Evolutionary conservation across 257 asterid genomes (phyloP).

Genomic region (Gynochthodes officinalis): DNA sequence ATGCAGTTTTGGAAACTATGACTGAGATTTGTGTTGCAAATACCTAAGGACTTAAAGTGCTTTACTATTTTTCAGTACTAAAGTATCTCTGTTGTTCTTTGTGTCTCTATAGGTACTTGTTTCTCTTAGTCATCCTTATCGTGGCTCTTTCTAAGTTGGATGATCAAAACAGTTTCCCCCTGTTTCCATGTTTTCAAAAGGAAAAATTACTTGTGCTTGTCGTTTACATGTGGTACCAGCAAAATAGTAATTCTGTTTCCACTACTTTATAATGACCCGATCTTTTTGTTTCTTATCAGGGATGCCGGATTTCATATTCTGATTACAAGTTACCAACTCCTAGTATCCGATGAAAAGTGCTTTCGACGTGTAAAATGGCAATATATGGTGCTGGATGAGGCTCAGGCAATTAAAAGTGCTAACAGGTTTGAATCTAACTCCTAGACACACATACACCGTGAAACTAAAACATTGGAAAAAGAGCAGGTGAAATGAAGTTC

Average conservation of each 20-base stretch:
- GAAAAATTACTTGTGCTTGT: background rate
- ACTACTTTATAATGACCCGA: conserved; percentile 10
- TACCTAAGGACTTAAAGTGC: background rate
- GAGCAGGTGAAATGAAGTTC: background rate
- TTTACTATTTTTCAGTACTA: background rate
- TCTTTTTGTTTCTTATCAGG: conserved; percentile 43
- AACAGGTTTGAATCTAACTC: conserved; percentile 51
- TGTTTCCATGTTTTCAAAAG: background rate
- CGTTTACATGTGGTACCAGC: background rate
- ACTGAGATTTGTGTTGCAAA: background rate
- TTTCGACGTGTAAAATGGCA: conserved; percentile 98
- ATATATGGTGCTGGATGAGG: conserved; percentile 99
- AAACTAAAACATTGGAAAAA: background rate
- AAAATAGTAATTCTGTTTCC: background rate
- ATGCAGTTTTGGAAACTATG: background rate
- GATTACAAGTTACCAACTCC: conserved; percentile 92
- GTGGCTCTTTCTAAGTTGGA: background rate
- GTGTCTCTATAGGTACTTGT: background rate
- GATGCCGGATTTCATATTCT: conserved; percentile 97
- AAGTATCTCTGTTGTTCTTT: background rate
- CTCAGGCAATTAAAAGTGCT: conserved; percentile 95
- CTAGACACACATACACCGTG: background rate
- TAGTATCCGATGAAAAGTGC: conserved; percentile 86
- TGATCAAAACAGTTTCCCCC: background rate
- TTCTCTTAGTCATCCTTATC: background rate